Evolutionary conservation across 176 grass and related monocot genomes (phyloP).

Genomic region (Oryza glumipatula): DNA sequence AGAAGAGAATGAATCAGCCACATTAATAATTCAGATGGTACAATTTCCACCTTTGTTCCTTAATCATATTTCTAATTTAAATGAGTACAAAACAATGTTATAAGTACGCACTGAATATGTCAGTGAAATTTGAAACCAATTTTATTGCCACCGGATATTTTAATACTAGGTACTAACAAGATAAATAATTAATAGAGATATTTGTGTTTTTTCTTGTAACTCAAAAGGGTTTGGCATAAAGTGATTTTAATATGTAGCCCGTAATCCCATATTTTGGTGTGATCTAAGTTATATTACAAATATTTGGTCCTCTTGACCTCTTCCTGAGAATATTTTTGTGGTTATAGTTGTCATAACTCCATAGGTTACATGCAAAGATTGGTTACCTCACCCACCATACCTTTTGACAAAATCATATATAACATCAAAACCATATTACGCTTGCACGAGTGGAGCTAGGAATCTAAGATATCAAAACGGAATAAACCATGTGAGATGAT

Average conservation of each 20-base stretch:
- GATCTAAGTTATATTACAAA: background rate
- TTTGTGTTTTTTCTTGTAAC: background rate
- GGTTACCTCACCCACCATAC: background rate
- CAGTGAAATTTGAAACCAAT: background rate
- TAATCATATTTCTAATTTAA: background rate
- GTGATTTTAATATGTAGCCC: background rate
- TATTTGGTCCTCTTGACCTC: background rate
- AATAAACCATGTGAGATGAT: background rate
- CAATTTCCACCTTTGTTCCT: background rate
- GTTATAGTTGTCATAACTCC: background rate
- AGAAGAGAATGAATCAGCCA: background rate
- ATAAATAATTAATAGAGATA: background rate
- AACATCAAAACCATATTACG: background rate
- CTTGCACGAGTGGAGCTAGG: background rate
- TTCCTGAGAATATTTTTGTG: conserved; percentile 9
- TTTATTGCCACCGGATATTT: background rate
- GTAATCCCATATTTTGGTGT: background rate
- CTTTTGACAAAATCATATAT: background rate
- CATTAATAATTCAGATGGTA: background rate
- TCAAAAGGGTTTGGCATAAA: conserved; percentile 7
- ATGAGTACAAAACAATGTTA: background rate
- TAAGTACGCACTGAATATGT: background rate
- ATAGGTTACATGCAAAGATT: background rate
- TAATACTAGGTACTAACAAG: background rate
- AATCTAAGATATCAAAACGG: background rate